Conservation (phyloP, 257 asterid genomes). For the Agastache rugosa region DNA sequence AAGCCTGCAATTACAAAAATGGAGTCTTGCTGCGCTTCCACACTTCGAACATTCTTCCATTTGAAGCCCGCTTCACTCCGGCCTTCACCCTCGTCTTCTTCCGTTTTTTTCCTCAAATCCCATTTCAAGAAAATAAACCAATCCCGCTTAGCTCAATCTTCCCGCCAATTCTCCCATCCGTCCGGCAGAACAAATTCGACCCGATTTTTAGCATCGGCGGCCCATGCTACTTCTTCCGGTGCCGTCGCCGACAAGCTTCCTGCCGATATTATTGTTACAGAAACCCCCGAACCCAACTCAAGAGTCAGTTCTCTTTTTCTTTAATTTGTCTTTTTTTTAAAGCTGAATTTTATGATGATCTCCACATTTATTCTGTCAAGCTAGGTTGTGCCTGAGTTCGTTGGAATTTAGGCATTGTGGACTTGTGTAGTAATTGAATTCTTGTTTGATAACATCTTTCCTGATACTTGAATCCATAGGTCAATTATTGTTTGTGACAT, state of each 20-base stretch:
- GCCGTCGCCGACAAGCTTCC: constrained; percentile 70
- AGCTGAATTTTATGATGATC: constrained; percentile 2
- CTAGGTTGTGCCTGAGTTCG: constrained; percentile 1
- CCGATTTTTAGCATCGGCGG: constrained; percentile 53
- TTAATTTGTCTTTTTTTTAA: background rate
- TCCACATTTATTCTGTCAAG: background rate
- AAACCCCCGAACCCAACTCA: constrained; percentile 74
- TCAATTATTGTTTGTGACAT: constrained; percentile 4
- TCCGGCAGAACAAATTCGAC: constrained; percentile 12
- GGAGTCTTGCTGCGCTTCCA: constrained; percentile 57
- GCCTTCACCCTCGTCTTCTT: constrained; percentile 39
- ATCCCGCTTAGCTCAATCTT: constrained; percentile 28
- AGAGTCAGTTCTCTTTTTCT: constrained; percentile 54
- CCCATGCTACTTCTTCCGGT: constrained; percentile 47
- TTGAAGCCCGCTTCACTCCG: constrained; percentile 44
- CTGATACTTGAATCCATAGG: background rate
- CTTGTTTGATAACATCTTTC: background rate
- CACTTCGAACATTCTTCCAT: constrained; percentile 50
- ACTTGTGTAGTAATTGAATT: background rate
- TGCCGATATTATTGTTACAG: constrained; percentile 73
- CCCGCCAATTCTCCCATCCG: constrained; percentile 53
- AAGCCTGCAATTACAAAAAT: constrained; percentile 38
- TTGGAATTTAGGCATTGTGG: background rate
- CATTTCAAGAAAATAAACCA: constrained; percentile 42
- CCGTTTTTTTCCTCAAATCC: constrained; percentile 41